These are phyloP conservation scores for Hygrocybe punicea DNA, from an alignment of 768 basidiomycete genomes.

Conservation along the genomic window DNA sequence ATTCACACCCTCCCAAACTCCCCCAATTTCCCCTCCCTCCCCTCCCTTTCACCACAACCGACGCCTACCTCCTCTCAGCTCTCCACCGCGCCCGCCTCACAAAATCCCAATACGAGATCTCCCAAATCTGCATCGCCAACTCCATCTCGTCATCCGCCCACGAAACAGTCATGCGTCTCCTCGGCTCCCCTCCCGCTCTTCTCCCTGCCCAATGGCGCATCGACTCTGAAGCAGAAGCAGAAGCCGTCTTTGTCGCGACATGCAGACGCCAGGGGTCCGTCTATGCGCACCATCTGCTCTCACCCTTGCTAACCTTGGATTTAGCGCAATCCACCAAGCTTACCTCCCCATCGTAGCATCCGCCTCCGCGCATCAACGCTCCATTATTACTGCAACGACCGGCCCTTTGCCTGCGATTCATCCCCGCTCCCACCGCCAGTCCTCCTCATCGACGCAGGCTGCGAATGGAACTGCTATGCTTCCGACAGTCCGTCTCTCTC, in stretches of 20 bases:
- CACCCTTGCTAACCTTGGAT: not conserved
- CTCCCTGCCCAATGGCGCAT: not conserved
- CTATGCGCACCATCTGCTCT: not conserved
- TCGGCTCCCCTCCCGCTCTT: slow-evolving; percentile 38
- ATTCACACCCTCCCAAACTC: slow-evolving; percentile 50
- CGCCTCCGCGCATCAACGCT: slow-evolving; percentile 84
- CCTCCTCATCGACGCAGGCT: slow-evolving; percentile 90
- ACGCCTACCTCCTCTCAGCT: slow-evolving; percentile 54
- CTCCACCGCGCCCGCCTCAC: slow-evolving; percentile 64
- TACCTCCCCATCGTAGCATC: slow-evolving; percentile 93
- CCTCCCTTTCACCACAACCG: slow-evolving; percentile 26
- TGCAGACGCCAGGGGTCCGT: not conserved
- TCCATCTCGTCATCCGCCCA: slow-evolving; percentile 71
- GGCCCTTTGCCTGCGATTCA: slow-evolving; percentile 61
- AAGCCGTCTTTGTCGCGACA: not conserved
- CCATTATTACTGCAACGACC: slow-evolving; percentile 94
- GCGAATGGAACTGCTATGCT: slow-evolving; percentile 66
- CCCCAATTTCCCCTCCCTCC: slow-evolving; percentile 39
- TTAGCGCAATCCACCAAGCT: slow-evolving; percentile 78
- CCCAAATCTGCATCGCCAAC: slow-evolving; percentile 60
- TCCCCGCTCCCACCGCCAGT: slow-evolving; percentile 60
- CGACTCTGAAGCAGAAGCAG: not conserved
- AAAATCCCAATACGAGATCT: slow-evolving; percentile 60
- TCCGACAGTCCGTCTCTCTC: too few species aligned
- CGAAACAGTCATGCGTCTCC: slow-evolving; percentile 70